Evolutionary conservation across 2,329 filamentous ascomycete species (phyloP), one percentile per base, ranked within the genome.

Genomic region (Capronia epimyces): DNA sequence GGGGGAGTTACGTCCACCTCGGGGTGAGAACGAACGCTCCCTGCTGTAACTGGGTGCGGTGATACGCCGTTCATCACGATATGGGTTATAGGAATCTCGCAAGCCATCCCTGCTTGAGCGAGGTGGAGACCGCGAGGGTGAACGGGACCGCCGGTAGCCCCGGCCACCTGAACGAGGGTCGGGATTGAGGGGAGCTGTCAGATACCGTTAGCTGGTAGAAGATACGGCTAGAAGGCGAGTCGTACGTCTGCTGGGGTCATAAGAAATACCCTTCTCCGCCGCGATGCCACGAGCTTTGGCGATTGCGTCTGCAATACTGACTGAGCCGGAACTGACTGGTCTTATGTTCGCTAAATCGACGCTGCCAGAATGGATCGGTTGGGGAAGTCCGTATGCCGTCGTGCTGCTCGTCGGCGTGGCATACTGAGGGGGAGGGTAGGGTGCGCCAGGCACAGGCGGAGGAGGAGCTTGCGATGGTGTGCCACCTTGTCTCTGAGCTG

Each of bases 281-380:
- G 89, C 87, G 67, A 87, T 87, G 36, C 84, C 86, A 66, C 87
- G 86, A 41, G 88, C 89, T 66, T 89, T 88, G 32, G 89, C 87
- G 62, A 95, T 84, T 43, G 88, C 86, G 67, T 94, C 88, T 52
- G 85, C 80, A 58, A 95, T 84, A 68, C 84, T 91, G 61, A 94
- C 84, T 16, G 85, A 88, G 52, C 89, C 89, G 24, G 86, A 87
- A 65, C 79, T 88, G 49, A 85, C 79, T 3, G 89, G 88, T 63
- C 86, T 86, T 65, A 93, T 87, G 49, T 80, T 78, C 69, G 84
- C 90, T 46, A 95, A 71, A 65, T 95, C 88, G 56, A 94, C 75
- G 61, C 81, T 89, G 44, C 88, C 88, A 52, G 85, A 86, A 49
- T 54, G 64, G 49, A 63, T 65, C 37, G 66, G 66, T 29, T 70